Conservation (phyloP, 345 rosid species). For the Arabidopsis thaliana region TAIR10.1 NC_003074.8:1640501-1641000, state of each 20-base stretch:
- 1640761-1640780: conserved; percentile 83
- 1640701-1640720: conserved; percentile 67
- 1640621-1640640: conserved; percentile 48
- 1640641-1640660: conserved; percentile 92
- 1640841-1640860: neutral
- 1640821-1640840: neutral
- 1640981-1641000: conserved; percentile 98
- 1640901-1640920: conserved; percentile 68
- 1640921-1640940: conserved; percentile 84
- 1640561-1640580: conserved; percentile 20
- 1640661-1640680: conserved; percentile 88
- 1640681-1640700: conserved; percentile 79
- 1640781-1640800: conserved; percentile 93
- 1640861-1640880: conserved; percentile 60
- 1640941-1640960: conserved; percentile 72
- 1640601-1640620: conserved; percentile 21
- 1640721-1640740: conserved; percentile 72
- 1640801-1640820: conserved; percentile 44
- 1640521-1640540: conserved; percentile 21
- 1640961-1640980: conserved; percentile 87
- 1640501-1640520: neutral
- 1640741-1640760: conserved; percentile 56
- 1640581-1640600: conserved; percentile 8
- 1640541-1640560: neutral
- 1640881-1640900: conserved; percentile 85